Evolutionary conservation across 768 basidiomycete genomes (phyloP).

Genomic region (Trametes villosa): DNA sequence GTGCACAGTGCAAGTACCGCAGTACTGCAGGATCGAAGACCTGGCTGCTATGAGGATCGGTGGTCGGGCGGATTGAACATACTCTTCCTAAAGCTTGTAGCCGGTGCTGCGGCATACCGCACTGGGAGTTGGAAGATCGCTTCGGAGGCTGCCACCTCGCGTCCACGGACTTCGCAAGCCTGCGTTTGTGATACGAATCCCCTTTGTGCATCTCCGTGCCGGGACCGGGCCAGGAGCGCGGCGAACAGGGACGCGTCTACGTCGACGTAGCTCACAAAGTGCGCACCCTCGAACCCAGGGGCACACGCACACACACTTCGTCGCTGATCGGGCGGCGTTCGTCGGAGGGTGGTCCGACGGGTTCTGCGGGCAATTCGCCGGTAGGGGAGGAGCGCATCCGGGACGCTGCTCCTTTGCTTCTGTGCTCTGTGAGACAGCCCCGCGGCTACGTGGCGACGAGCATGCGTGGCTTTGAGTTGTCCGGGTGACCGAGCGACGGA

Average conservation of each 20-base stretch:
- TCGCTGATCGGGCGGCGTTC: slow-evolving; percentile 7
- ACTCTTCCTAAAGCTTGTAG: not conserved
- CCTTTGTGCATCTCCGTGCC: not conserved
- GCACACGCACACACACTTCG: not conserved
- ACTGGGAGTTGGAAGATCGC: not conserved
- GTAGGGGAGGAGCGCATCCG: not conserved
- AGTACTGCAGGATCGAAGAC: no score
- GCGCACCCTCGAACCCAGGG: slow-evolving; percentile 9
- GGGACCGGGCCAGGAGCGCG: not conserved
- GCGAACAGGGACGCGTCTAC: not conserved
- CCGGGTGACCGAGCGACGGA: not conserved
- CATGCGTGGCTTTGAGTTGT: slow-evolving; percentile 1
- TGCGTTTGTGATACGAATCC: not conserved
- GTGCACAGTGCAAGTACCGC: no score
- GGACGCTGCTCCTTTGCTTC: slow-evolving; percentile 1
- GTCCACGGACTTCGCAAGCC: not conserved
- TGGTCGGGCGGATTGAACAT: not conserved
- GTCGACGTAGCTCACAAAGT: not conserved
- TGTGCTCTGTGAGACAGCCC: not conserved
- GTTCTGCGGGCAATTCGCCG: not conserved
- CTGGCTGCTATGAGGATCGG: not conserved
- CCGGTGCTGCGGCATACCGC: not conserved
- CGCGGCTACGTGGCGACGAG: not conserved
- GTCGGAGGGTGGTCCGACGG: slow-evolving; percentile 1
- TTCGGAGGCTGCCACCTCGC: not conserved